phyloP scores from a whole-genome alignment of 164 flowering plant species.

The Vitis rupestris region DNA sequence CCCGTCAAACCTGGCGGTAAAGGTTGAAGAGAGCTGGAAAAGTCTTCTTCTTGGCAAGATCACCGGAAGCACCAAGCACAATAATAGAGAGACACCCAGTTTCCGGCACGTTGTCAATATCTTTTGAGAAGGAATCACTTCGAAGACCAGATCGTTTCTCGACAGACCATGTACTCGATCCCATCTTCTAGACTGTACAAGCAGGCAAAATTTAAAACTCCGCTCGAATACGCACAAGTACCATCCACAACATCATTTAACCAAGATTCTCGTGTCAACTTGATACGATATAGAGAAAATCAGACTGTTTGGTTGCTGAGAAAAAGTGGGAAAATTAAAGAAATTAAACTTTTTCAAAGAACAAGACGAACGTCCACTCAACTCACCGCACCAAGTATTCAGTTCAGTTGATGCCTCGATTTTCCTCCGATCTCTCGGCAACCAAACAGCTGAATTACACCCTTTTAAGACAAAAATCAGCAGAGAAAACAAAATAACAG shows the following conservation, averaged over 20 bases:
- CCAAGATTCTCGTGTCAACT: too few species aligned
- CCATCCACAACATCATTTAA: too few species aligned
- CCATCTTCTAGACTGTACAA: constrained; percentile 28
- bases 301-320: too few species aligned
- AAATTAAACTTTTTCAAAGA: too few species aligned
- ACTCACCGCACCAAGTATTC: too few species aligned
- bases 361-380: too few species aligned
- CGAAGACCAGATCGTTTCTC: constrained; percentile 43
- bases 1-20: constrained; percentile 65
- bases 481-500: neutral
- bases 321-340: too few species aligned
- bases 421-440: neutral
- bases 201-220: neutral
- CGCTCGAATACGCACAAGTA: neutral
- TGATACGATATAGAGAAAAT: too few species aligned
- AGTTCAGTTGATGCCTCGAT: too few species aligned
- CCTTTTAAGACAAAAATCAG: neutral
- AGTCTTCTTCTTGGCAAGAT: constrained; percentile 99
- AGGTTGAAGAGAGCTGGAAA: constrained; percentile 96
- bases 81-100: constrained; percentile 80
- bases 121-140: constrained; percentile 43
- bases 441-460: neutral
- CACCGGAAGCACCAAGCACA: constrained; percentile 99
- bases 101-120: constrained; percentile 47
- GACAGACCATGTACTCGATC: constrained; percentile 38